Evolutionary conservation across 257 asterid genomes (phyloP).

Genomic region (Solanum sitiens): DNA sequence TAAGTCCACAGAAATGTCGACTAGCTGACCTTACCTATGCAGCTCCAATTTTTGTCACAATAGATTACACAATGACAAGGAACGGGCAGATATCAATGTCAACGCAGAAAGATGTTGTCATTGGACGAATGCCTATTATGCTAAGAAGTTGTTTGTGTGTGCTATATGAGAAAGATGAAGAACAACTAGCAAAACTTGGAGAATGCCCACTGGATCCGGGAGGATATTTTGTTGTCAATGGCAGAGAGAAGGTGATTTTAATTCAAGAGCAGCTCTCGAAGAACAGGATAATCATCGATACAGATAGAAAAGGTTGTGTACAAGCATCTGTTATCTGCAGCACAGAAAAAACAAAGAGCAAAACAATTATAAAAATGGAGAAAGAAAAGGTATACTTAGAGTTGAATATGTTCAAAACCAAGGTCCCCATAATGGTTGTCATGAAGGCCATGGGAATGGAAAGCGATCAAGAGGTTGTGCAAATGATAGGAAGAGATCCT

Average conservation of each 20-base stretch:
- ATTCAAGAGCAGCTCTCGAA: slow-evolving; percentile 97
- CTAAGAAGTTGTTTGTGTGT: slow-evolving; percentile 63
- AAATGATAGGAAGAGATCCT: slow-evolving; percentile 97
- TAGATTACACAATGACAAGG: slow-evolving; percentile 37
- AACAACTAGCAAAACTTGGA: slow-evolving; percentile 74
- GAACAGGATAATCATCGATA: slow-evolving; percentile 87
- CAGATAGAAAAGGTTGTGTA: slow-evolving; percentile 84
- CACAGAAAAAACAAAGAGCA: slow-evolving; percentile 61
- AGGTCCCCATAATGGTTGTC: slow-evolving; percentile 91
- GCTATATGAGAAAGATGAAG: slow-evolving; percentile 76
- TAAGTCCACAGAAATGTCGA: slow-evolving; percentile 69
- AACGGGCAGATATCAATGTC: slow-evolving; percentile 2
- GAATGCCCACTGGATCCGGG: slow-evolving; percentile 99
- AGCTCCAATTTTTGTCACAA: slow-evolving; percentile 63
- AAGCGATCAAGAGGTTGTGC: slow-evolving; percentile 95
- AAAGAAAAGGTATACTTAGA: slow-evolving; percentile 68
- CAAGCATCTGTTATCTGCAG: slow-evolving; percentile 96
- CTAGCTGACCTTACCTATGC: slow-evolving; percentile 75
- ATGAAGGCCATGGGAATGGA: slow-evolving; percentile 99
- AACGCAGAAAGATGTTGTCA: slow-evolving; percentile 31
- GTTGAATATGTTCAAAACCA: slow-evolving; percentile 55
- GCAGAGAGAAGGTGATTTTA: slow-evolving; percentile 90
- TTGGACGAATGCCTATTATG: slow-evolving; percentile 95
- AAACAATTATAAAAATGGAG: slow-evolving; percentile 80
- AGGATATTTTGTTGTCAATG: slow-evolving; percentile 83